A percentile compares a stretch with the other conserved stretches of the same genome.
Evolutionary conservation across 371 early-diverging fungal species (phyloP).

Genomic region (Scutellospora calospora): DNA sequence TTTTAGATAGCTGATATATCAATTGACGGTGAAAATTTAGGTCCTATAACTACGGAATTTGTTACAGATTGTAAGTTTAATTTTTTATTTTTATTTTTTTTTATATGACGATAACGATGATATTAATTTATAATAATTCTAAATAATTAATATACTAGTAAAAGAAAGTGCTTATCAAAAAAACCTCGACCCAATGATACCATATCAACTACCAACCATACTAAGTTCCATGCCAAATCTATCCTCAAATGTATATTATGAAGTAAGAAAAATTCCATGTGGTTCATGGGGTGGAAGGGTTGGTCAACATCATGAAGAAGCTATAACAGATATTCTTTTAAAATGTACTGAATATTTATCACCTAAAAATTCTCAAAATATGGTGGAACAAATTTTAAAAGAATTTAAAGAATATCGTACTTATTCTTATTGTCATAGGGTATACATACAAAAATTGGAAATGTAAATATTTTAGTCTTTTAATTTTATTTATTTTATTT

Average conservation of each 20-base stretch:
- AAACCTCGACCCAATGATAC: neutral
- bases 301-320: neutral
- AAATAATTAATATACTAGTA: neutral
- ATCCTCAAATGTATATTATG: neutral
- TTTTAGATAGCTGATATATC: neutral
- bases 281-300: neutral
- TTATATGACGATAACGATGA: too few species aligned
- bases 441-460: neutral
- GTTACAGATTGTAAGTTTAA: too few species aligned
- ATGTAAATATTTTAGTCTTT: too few species aligned
- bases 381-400: neutral
- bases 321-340: too few species aligned
- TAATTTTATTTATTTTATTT: too few species aligned
- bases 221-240: neutral
- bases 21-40: too few species aligned
- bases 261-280: neutral
- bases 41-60: too few species aligned
- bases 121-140: too few species aligned
- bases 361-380: too few species aligned
- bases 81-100: too few species aligned
- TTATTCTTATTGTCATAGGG: neutral
- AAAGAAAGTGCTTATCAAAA: neutral
- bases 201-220: neutral
- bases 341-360: too few species aligned
- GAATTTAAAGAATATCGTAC: constrained; percentile 4